phyloP scores from a whole-genome alignment of 1,284 basidiomycete genomes.

The Rhodotorula mucilaginosa region DNA sequence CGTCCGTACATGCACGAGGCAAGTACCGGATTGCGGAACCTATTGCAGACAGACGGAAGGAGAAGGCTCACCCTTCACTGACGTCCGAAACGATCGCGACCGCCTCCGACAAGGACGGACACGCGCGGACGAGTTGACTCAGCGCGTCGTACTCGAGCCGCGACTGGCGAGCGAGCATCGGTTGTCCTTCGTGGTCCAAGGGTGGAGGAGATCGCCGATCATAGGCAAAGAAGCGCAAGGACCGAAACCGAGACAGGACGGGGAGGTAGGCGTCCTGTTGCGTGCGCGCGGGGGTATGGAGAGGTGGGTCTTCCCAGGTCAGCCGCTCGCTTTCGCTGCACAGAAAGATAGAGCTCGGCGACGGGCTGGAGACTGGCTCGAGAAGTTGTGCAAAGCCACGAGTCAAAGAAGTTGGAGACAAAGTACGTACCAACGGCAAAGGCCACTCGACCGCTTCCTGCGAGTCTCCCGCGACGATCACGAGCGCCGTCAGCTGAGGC shows the following conservation, averaged over 20 bases:
- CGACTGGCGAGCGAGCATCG: constrained; percentile 2
- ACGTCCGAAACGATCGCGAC: constrained; percentile 33
- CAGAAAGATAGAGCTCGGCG: too few relatives aligned
- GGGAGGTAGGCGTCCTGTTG: constrained; percentile 27
- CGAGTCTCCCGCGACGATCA: constrained; percentile 22
- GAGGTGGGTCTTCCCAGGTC: not conserved
- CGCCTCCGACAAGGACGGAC: constrained; percentile 16
- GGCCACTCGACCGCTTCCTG: constrained; percentile 18
- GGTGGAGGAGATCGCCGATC: constrained; percentile 21
- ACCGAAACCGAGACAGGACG: constrained; percentile 10
- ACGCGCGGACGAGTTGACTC: constrained; percentile 5
- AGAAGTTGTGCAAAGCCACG: not conserved
- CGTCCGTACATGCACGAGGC: too few relatives aligned
- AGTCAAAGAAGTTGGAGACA: too few relatives aligned
- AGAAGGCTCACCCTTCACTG: constrained; percentile 16
- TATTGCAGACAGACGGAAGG: too few relatives aligned
- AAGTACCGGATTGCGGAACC: too few relatives aligned
- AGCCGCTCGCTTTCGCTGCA: not conserved
- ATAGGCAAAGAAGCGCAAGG: constrained; percentile 31
- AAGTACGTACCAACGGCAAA: constrained; percentile 17
- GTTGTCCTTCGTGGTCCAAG: not conserved
- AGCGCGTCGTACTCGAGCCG: constrained; percentile 27
- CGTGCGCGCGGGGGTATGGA: too few relatives aligned
- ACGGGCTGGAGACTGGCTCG: not conserved
- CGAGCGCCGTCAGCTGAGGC: constrained; percentile 21